Evolutionary conservation across 202 grass and related monocot species (phyloP), one percentile per base, ranked within the genome.

Genomic region (Sporobolus alterniflorus): DNA sequence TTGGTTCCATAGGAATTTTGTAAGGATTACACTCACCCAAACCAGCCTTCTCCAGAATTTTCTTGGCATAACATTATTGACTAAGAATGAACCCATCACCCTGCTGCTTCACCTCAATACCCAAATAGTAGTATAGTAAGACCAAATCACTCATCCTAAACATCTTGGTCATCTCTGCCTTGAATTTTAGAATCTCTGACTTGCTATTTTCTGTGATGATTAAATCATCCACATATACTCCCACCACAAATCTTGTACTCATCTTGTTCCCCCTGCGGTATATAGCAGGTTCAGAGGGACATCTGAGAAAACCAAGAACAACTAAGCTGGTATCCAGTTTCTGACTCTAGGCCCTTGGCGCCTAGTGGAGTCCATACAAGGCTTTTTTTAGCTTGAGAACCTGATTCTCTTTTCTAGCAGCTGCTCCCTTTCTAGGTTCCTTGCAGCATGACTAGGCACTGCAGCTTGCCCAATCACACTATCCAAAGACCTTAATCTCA

Each of bases 221-320:
- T 0, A 64, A 0, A 6, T 64, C 30, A 3, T 64, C 30, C 1
- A 64, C 61, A 34, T 64, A 64, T 4, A 64, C 61, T 0, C 29
- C 61, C 0, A 64, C 30, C 3, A 64, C 9, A 0, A 64, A 7
- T 9, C 61, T 1, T 2, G 0, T n/a, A n/a, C n/a, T 1, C 2
- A 2, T 0, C 0, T 15, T 15, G 0, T 0, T 8, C 1, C 60
- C 60, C 1, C 28, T 10, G 3, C 3, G 5, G 3, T 62, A 63
- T 14, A 63, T 1, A 0, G 13, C 60, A 28, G 15, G 28, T 18
- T 63, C 3, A 0, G 28, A 11, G 0, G 13, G 1, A 5, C 60
- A 31, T 5, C 6, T 63, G 4, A 17, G 26, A 7, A 63, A 63
- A 17, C 60, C 29, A 18, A 32, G 60, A 0, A 15, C 30, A 0